Evolutionary conservation across 129 eudicot species (phyloP).

Genomic region (Flaveria ramosissima): DNA sequence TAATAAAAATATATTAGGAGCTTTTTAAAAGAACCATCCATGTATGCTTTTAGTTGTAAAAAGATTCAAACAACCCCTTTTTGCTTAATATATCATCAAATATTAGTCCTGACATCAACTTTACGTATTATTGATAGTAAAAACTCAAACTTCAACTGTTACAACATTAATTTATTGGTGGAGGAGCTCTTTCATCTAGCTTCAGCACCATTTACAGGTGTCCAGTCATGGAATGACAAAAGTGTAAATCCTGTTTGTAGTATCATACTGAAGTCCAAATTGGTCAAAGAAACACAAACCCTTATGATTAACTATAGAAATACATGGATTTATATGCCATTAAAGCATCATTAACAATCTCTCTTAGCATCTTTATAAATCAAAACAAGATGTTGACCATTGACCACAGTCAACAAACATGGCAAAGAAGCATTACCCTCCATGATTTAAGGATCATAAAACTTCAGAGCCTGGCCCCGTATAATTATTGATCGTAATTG

Average conservation of each 20-base stretch:
- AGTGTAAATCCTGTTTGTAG: background rate
- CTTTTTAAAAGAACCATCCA: too few species aligned
- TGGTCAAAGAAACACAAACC: constrained; percentile 29
- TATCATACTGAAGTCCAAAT: constrained; percentile 14
- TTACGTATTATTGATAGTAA: too few species aligned
- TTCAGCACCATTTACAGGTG: constrained; percentile 20
- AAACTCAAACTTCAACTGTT: background rate
- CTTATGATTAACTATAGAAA: constrained; percentile 30
- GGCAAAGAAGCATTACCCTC: constrained; percentile 39
- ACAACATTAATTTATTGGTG: background rate
- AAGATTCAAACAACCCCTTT: too few species aligned
- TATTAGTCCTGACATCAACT: too few species aligned
- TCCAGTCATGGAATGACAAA: constrained; percentile 15
- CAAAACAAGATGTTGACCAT: constrained; percentile 32
- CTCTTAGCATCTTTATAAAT: constrained; percentile 32
- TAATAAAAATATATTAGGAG: too few species aligned
- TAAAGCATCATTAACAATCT: constrained; percentile 20
- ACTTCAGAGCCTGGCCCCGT: constrained; percentile 49
- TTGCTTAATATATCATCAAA: too few species aligned
- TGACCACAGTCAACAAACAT: constrained; percentile 26
- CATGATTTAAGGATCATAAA: constrained; percentile 31
- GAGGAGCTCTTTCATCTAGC: background rate
- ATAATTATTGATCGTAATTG: constrained; percentile 45
- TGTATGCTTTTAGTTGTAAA: too few species aligned
- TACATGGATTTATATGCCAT: constrained; percentile 38